Base-by-base conservation (phyloP, 148 eudicot species). In the Amaranthus hypochondriacus region DNA sequence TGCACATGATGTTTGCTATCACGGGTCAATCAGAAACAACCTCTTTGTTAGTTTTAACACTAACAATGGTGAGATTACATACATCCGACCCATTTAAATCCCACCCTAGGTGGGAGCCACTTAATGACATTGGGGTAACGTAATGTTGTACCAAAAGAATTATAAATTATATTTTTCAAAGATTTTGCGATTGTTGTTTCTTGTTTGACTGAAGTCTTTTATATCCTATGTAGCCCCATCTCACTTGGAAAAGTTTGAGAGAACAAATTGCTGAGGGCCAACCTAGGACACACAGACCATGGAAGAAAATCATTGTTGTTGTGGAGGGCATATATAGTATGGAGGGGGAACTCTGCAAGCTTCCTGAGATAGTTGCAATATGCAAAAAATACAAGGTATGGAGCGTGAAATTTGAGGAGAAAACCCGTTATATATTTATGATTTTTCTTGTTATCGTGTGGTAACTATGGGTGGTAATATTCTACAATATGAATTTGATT, bases 251-350 rank as follows among this genome's bases (percentile, higher is more conserved):
- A 84, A 79, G 56, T 78, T 78, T 95, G 86, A 87, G 96, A 76
- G 98, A 92, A 73, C 93, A 90, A 72, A 95, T 95, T 87, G 90
- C 96, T 54, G 92, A 86, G 12, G 98, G 98, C 65, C 97, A 95
- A 76, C 96, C 97, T 8, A 89, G 98, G 75, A 95, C 98, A 12
- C 98, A 92, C 84, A 86, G 98, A 84, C 97, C 98, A 57, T 95
- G 98, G 98, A 95, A 95, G 83, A 95, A 95, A 80, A 95, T 95
- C 60, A 86, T 95, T 56, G 93, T 95, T 69, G 86, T 92, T 65
- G 98, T 95, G 71, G 98, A 95, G 84, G 98, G 98, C 51, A 95
- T 95, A 76, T 95, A 95, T 76, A 95, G 98, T 74, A 95, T 95
- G 98, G 98, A 95, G 84, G 98, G 98, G 28, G 98, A 95, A 77